Evolutionary conservation across 2,329 filamentous ascomycete genomes (phyloP), one percentile per base, ranked within the genome.

Genomic region (Alternaria sp.): DNA sequence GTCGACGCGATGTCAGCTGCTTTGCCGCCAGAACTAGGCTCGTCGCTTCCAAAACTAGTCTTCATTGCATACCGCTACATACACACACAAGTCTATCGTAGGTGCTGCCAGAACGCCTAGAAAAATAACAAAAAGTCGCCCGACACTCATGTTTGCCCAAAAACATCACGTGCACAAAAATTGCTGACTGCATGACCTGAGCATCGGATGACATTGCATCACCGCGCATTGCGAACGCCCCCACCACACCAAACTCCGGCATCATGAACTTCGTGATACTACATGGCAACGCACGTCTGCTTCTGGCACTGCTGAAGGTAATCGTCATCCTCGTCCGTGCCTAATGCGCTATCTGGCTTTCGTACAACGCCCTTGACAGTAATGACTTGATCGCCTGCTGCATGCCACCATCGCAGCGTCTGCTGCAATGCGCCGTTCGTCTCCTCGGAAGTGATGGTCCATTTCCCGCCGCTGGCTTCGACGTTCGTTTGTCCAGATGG

Each of bases 361-460:
- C 89, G 85, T 68, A 90, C 87, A 21, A 91, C 80, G 0, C 95
- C 95, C 21, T 85, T 88, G 8, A 97, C 84, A 61, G 85, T 90
- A 54, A 99, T 83, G 46, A 81, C 88, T 78, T 98, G 94, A 66
- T 93, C 87, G 2, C 94, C 95, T 55, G 90, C 89, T 1, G 86
- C 87, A 78, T 99, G 93, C 93, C 94, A 97, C 95, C 95, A 99
- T 68, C 86, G 87, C 63, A 99, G 79, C 63, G 85, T 85, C 80
- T 97, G 94, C 60, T 92, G 81, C 66, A 87, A 80, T 5, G 86
- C 87, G 0, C 86, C 87, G 61, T 90, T 86, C 8, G 87, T 84
- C 55, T 93, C 90, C 60, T 93, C 88, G 5, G 82, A 85, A 66
- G 87, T 88, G 60, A 98, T 92, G 67, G 90, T 88, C 93, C 93